Percentiles rank a stretch among this genome's conserved stretches.
Conservation (phyloP, 2,329 filamentous ascomycete genomes). For the Gaeumannomyces tritici region DNA sequence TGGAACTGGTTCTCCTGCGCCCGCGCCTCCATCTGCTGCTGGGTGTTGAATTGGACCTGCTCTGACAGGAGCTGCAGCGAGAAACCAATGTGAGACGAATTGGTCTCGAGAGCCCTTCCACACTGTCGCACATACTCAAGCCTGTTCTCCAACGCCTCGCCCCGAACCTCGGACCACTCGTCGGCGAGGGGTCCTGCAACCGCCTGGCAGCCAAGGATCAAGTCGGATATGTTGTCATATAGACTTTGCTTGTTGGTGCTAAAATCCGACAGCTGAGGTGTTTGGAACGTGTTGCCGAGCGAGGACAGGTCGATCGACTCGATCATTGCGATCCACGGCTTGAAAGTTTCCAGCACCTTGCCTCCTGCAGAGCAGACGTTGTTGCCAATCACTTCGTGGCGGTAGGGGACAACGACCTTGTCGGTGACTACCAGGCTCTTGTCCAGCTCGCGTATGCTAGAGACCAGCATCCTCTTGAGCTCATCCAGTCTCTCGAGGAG, state of each 20-base stretch:
- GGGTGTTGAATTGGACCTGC: slow-evolving; percentile 53
- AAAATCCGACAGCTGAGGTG: slow-evolving; percentile 79
- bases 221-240: slow-evolving; percentile 87
- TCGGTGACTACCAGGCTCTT: slow-evolving; percentile 70
- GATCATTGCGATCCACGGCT: slow-evolving; percentile 79
- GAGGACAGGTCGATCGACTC: slow-evolving; percentile 86
- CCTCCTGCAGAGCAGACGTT: slow-evolving; percentile 69
- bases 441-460: slow-evolving; percentile 77
- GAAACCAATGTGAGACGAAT: slow-evolving; percentile 78
- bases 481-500: slow-evolving; percentile 80
- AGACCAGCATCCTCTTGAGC: slow-evolving; percentile 73
- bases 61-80: slow-evolving; percentile 82
- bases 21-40: slow-evolving; percentile 34
- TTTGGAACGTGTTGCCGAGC: slow-evolving; percentile 68
- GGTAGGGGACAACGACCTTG: slow-evolving; percentile 69
- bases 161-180: slow-evolving; percentile 90
- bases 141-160: slow-evolving; percentile 80
- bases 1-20: slow-evolving; percentile 35
- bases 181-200: slow-evolving; percentile 88
- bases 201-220: slow-evolving; percentile 78
- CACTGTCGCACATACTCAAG: slow-evolving; percentile 71
- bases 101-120: slow-evolving; percentile 72
- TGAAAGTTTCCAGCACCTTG: slow-evolving; percentile 79
- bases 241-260: slow-evolving; percentile 83
- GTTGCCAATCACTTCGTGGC: slow-evolving; percentile 73